Evolutionary conservation across 2,329 filamentous ascomycete genomes (phyloP).

Genomic region (Orbilia javanica): DNA sequence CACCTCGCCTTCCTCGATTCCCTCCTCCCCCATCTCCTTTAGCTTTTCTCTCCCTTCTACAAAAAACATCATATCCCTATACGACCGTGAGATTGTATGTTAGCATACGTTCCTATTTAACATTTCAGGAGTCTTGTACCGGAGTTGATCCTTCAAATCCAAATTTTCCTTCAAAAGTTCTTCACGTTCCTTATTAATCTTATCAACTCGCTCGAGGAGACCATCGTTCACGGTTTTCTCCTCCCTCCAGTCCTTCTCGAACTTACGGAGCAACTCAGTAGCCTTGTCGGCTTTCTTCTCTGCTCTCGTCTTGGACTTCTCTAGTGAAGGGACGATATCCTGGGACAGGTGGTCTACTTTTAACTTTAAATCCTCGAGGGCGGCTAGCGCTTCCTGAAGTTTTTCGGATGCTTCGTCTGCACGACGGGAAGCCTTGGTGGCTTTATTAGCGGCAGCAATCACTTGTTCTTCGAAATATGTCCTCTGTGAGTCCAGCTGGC

Average conservation of each 20-base stretch:
- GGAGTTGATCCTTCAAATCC: constrained; percentile 64
- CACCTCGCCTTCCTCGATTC: constrained; percentile 52
- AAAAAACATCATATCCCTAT: constrained; percentile 56
- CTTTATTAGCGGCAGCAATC: constrained; percentile 89
- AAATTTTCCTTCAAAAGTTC: constrained; percentile 74
- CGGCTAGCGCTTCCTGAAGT: constrained; percentile 68
- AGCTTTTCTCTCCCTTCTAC: constrained; percentile 55
- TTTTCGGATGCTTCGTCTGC: constrained; percentile 67
- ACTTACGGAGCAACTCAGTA: constrained; percentile 78
- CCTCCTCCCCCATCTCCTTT: constrained; percentile 56
- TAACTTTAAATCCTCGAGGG: constrained; percentile 70
- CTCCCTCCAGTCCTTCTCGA: constrained; percentile 83
- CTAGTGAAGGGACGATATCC: constrained; percentile 75
- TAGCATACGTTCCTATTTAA: not conserved
- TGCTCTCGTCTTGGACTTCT: constrained; percentile 79
- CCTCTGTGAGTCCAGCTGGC: constrained; percentile 91
- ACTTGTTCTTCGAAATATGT: constrained; percentile 95
- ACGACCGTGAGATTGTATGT: not conserved
- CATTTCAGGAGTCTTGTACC: constrained; percentile 10
- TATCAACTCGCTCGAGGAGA: constrained; percentile 83
- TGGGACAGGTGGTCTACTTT: constrained; percentile 70
- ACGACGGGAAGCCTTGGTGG: constrained; percentile 38
- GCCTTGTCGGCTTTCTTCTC: constrained; percentile 78
- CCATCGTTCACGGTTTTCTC: constrained; percentile 87
- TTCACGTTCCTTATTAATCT: constrained; percentile 73